Evolutionary conservation across 805 yeast genomes (phyloP).

Genomic region (Henningerozyma blattae): DNA sequence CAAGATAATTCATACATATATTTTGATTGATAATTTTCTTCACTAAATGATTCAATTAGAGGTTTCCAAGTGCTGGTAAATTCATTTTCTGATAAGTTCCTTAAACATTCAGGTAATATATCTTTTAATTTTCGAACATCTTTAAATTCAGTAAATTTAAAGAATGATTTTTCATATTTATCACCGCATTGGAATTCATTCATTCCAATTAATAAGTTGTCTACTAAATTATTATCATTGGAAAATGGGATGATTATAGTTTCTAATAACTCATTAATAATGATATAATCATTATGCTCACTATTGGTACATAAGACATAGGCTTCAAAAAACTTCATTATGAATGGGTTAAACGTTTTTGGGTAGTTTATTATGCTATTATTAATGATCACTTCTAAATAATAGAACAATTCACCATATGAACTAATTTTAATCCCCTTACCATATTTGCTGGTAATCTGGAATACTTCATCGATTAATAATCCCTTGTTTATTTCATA

Average conservation of each 20-base stretch:
- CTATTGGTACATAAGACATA: conserved; percentile 10
- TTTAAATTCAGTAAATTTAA: conserved; percentile 16
- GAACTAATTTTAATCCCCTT: conserved; percentile 16
- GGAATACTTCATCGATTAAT: conserved; percentile 11
- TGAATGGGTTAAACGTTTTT: conserved; percentile 12
- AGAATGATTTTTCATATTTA: conserved; percentile 17
- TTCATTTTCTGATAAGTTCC: conserved; percentile 6
- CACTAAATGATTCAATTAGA: conserved; percentile 10
- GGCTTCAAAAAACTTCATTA: conserved; percentile 10
- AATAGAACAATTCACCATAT: conserved; percentile 14
- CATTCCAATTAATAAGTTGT: conserved; percentile 20
- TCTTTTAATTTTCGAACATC: conserved; percentile 10
- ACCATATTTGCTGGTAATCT: conserved; percentile 12
- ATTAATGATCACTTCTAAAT: conserved; percentile 6
- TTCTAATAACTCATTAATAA: conserved; percentile 5
- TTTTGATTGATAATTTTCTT: conserved; percentile 9
- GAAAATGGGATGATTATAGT: conserved; percentile 13
- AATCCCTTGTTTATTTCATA: conserved; percentile 14
- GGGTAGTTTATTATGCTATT: too few relatives aligned
- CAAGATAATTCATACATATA: conserved; percentile 18
- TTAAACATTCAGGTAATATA: conserved; percentile 12
- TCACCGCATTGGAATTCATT: conserved; percentile 14
- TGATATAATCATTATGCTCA: conserved; percentile 1
- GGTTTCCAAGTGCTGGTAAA: conserved; percentile 13
- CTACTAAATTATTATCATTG: conserved; percentile 9